Percentiles rank a stretch among this genome's conserved stretches.
Evolutionary conservation across 805 yeast genomes (phyloP).

Genomic region (Hanseniaspora vineae): DNA sequence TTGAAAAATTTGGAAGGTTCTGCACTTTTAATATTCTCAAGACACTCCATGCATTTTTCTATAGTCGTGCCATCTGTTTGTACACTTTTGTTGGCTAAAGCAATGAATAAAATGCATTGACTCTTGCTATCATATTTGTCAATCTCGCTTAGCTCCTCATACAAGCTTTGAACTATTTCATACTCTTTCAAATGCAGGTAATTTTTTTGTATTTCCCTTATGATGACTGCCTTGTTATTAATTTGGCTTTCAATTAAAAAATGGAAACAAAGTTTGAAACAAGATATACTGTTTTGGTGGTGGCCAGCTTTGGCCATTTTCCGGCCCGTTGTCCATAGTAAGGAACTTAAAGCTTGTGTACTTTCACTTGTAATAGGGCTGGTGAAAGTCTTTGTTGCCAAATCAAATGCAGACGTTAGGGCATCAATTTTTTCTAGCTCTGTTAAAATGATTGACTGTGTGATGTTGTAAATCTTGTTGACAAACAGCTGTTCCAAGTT

Average conservation of each 20-base stretch:
- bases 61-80: too few relatives aligned
- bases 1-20: not conserved
- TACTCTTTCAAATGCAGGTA: constrained; percentile 14
- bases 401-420: constrained; percentile 14
- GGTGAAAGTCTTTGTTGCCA: constrained; percentile 19
- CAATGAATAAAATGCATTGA: constrained; percentile 13
- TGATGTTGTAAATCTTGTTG: constrained; percentile 17
- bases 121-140: constrained; percentile 13
- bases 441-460: constrained; percentile 14
- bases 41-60: constrained; percentile 7
- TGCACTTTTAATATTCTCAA: constrained; percentile 19
- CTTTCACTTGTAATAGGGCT: constrained; percentile 20
- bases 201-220: constrained; percentile 24
- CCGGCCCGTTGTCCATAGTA: constrained; percentile 30
- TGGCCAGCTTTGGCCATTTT: constrained; percentile 15
- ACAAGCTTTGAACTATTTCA: constrained; percentile 13
- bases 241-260: constrained; percentile 16
- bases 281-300: constrained; percentile 12
- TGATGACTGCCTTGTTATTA: constrained; percentile 24
- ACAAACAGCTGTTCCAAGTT: constrained; percentile 12
- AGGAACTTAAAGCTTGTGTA: constrained; percentile 14
- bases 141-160: constrained; percentile 12
- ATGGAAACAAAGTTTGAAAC: constrained; percentile 18
- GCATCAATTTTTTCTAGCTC: constrained; percentile 12
- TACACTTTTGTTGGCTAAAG: constrained; percentile 8